These are phyloP conservation scores for Microstegium vimineum DNA, from an alignment of 176 grass and related monocot species.

Conservation along the genomic window DNA sequence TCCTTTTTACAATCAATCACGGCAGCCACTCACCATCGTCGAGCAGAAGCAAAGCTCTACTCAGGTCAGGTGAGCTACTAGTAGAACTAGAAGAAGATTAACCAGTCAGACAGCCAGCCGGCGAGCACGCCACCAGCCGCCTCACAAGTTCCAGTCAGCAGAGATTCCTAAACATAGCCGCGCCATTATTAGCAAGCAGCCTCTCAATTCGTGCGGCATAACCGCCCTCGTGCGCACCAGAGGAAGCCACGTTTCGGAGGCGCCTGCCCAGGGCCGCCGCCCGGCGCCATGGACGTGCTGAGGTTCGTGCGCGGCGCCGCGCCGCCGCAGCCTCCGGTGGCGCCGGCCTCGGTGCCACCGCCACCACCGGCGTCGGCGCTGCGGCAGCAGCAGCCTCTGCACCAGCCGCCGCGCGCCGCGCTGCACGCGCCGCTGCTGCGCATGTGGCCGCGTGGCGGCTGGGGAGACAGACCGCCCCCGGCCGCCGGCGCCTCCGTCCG, in stretches of 20 bases:
- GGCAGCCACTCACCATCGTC: background rate
- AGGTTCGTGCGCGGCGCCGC: constrained; percentile 42
- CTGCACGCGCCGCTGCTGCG: background rate
- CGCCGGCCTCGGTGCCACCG: constrained; percentile 17
- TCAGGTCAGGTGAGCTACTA: background rate
- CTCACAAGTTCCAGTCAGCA: background rate
- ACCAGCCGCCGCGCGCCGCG: background rate
- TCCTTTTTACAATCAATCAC: background rate
- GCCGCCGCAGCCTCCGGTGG: constrained; percentile 22
- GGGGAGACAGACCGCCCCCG: background rate
- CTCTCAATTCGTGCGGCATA: background rate
- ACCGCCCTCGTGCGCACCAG: background rate
- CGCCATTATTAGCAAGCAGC: background rate
- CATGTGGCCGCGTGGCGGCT: constrained; percentile 39
- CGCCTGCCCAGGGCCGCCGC: background rate
- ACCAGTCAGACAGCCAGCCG: background rate
- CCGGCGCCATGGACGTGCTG: constrained; percentile 52
- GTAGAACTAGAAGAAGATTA: background rate
- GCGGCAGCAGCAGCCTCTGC: background rate
- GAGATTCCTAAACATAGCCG: background rate
- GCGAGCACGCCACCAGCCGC: background rate
- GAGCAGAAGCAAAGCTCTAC: background rate
- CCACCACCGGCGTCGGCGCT: background rate
- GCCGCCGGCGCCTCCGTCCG: background rate
- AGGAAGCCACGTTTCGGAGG: background rate